Evolutionary conservation across 306 rosid genomes (phyloP).

Genomic region (Ammopiptanthus mongolicus): DNA sequence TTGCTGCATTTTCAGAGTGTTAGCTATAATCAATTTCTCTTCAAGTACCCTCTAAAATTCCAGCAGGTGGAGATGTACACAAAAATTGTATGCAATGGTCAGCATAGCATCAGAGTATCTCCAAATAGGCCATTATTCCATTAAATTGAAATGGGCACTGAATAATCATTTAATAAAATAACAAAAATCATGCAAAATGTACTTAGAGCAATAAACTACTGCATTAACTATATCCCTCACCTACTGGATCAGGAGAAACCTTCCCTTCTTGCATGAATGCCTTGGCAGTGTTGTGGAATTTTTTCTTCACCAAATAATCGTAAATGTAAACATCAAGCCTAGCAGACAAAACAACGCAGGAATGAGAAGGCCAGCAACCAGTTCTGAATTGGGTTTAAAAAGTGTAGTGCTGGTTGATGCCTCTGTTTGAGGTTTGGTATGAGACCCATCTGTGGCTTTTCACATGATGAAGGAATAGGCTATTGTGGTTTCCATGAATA

Average conservation of each 20-base stretch:
- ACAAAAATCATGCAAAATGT: too few species aligned
- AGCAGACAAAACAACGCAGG: constrained; percentile 34
- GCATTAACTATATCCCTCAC: too few species aligned
- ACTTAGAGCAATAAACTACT: too few species aligned
- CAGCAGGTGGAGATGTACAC: too few species aligned
- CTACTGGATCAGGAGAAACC: constrained; percentile 89
- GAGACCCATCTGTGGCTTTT: constrained; percentile 14
- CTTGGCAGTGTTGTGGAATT: constrained; percentile 84
- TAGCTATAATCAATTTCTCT: too few species aligned
- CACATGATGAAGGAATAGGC: constrained; percentile 40
- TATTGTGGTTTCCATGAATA: constrained; percentile 78
- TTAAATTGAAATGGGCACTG: too few species aligned
- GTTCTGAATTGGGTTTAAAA: constrained; percentile 62
- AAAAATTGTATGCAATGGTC: too few species aligned
- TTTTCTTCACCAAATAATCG: constrained; percentile 91
- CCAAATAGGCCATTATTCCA: too few species aligned
- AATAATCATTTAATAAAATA: too few species aligned
- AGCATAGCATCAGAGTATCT: too few species aligned
- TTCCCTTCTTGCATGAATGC: constrained; percentile 95
- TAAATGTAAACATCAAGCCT: constrained; percentile 98
- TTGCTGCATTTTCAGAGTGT: too few species aligned
- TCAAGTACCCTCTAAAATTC: too few species aligned
- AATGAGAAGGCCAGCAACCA: constrained; percentile 76
- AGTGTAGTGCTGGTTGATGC: constrained; percentile 28
- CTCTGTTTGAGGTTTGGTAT: constrained; percentile 23